Evolutionary conservation across 2,329 filamentous ascomycete species (phyloP), one percentile per base, ranked within the genome.

Genomic region (Cryphonectria radicalis): DNA sequence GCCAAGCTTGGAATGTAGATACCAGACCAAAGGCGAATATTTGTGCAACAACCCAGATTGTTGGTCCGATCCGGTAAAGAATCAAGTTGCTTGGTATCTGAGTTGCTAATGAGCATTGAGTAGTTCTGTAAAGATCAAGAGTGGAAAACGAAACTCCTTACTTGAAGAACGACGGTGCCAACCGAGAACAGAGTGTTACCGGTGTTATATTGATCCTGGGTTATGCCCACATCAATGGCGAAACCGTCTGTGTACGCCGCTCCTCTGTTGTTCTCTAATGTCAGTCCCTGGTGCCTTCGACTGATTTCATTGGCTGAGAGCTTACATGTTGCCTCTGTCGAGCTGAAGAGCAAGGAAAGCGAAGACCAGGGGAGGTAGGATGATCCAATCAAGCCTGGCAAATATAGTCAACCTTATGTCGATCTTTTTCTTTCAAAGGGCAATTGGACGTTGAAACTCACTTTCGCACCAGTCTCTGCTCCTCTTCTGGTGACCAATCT

Each of bases 211-310:
- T 88, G 82, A 66, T 84, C 81, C 50, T 86, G 86, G 1, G 80
- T 82, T 68, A 88, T 82, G 19, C 80, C 77, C 7, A 88, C 81
- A 70, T 88, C 86, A 3, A 80, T 71, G 19, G 84, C 81, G 60
- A 88, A 82, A 3, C 81, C 84, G 57, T 87, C 86, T 3, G 86
- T 88, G 55, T 88, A 74, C 3, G 86, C 86, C 46, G 85, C 87
- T 69, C 82, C 82, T 28, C 68, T 70, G 28, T 65, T 40, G 37
- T 40, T 42, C 5, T 50, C 7, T 1, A 5, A 11, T 19, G 3
- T 63, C 37, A 40, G 11, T 42, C 10, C 14, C 25, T 10, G n/a
- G 13, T 4, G 4, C 11, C 10, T 1, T 8, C 17, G 57, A 14
- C 11, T 10, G 13, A 28, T 5, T 7, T n/a, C 6, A 25, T 7